Percentiles rank a stretch among this genome's conserved stretches.
phyloP scores from a whole-genome alignment of 371 early-diverging fungal genomes.

The Mucor piriformis region DNA sequence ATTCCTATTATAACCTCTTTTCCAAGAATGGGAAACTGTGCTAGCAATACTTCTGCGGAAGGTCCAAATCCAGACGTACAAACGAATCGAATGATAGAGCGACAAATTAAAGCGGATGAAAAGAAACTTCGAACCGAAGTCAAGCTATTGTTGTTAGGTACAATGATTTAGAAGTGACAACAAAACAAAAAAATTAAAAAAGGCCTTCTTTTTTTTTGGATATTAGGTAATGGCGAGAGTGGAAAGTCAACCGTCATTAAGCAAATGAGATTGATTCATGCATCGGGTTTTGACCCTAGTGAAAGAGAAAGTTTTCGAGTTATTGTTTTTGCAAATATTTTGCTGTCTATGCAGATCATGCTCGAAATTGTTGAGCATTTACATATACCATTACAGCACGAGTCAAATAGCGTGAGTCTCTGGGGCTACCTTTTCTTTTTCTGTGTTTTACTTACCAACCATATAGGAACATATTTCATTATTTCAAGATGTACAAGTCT shows the following conservation, averaged over 20 bases:
- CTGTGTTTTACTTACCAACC: not conserved
- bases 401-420: slow-evolving; percentile 4
- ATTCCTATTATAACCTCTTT: not conserved
- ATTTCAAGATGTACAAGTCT: slow-evolving; percentile 37
- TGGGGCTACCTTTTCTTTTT: not conserved
- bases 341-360: slow-evolving; percentile 70
- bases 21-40: slow-evolving; percentile 29
- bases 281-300: slow-evolving; percentile 78
- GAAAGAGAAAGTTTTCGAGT: slow-evolving; percentile 77
- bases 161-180: not conserved
- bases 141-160: slow-evolving; percentile 84
- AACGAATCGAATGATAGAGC: slow-evolving; percentile 77
- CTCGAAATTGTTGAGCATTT: slow-evolving; percentile 58
- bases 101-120: slow-evolving; percentile 76
- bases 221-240: slow-evolving; percentile 82
- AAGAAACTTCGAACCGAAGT: slow-evolving; percentile 74
- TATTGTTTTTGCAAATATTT: slow-evolving; percentile 78
- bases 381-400: slow-evolving; percentile 15
- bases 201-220: too few relatives aligned
- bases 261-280: slow-evolving; percentile 93
- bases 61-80: slow-evolving; percentile 8
- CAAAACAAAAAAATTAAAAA: not conserved
- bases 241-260: slow-evolving; percentile 92
- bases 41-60: slow-evolving; percentile 2
- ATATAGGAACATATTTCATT: slow-evolving; percentile 28